Percentiles rank a stretch among this genome's conserved stretches.
These are phyloP conservation scores for Aspergillus ellipticus DNA, from an alignment of 495 filamentous ascomycete genomes.

Conservation along the genomic window DNA sequence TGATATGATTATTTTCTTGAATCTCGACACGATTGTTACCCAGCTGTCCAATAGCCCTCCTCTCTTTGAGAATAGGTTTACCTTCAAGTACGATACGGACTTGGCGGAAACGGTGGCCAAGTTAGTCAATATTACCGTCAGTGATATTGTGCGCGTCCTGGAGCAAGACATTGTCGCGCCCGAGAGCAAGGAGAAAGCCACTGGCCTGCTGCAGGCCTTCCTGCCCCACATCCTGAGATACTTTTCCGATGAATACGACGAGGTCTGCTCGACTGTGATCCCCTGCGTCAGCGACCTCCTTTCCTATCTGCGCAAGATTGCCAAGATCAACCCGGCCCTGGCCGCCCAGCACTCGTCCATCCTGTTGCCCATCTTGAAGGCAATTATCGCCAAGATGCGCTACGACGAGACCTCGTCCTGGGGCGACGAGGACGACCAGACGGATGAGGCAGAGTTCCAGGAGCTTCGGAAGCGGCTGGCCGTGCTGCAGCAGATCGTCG, in stretches of 20 bases:
- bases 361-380: slow-evolving; percentile 81
- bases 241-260: slow-evolving; percentile 97
- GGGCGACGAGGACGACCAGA: slow-evolving; percentile 91
- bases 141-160: slow-evolving; percentile 79
- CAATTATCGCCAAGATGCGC: slow-evolving; percentile 90
- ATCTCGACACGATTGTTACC: slow-evolving; percentile 73
- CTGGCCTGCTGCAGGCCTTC: slow-evolving; percentile 74
- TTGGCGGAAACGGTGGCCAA: slow-evolving; percentile 91
- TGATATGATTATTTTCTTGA: slow-evolving; percentile 86
- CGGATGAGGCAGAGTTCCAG: slow-evolving; percentile 97
- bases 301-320: slow-evolving; percentile 76
- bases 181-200: slow-evolving; percentile 57
- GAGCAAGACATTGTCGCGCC: slow-evolving; percentile 55
- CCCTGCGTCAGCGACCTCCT: slow-evolving; percentile 86
- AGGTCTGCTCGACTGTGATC: slow-evolving; percentile 92
- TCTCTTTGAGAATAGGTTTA: slow-evolving; percentile 70
- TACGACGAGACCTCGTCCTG: slow-evolving; percentile 92
- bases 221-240: slow-evolving; percentile 82
- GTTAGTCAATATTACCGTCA: slow-evolving; percentile 84
- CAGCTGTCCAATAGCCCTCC: slow-evolving; percentile 78
- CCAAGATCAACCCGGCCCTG: slow-evolving; percentile 56
- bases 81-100: slow-evolving; percentile 86
- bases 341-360: slow-evolving; percentile 68
- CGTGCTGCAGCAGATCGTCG: slow-evolving; percentile 84
- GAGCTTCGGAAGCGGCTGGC: slow-evolving; percentile 86